phyloP scores from a whole-genome alignment of 495 filamentous ascomycete genomes.

The Xylaria telfairii region DNA sequence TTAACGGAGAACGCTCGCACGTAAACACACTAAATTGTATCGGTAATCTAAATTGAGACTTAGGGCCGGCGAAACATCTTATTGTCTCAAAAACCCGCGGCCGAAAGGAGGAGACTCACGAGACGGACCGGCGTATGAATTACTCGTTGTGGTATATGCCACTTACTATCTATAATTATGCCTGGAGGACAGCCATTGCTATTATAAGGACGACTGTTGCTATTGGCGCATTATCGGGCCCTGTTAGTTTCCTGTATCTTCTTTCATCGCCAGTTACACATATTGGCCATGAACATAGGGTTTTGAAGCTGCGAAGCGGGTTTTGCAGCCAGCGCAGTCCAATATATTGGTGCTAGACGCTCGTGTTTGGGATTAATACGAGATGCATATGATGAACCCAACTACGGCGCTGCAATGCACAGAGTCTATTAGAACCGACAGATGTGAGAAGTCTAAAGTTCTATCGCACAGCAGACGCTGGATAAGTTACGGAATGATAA shows the following conservation, averaged over 20 bases:
- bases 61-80: no score
- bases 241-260: background rate
- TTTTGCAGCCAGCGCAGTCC: background rate
- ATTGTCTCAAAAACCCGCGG: no score
- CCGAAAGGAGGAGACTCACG: no score
- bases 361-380: background rate
- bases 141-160: no score
- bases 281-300: background rate
- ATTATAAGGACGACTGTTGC: background rate
- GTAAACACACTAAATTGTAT: no score
- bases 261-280: background rate
- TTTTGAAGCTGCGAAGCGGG: background rate
- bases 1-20: no score
- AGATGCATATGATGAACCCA: background rate
- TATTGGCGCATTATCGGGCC: constrained; percentile 3
- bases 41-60: no score
- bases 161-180: no score
- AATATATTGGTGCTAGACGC: background rate
- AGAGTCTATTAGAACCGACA: background rate
- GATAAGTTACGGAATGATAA: background rate
- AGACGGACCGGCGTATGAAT: no score
- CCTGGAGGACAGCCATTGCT: background rate
- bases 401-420: background rate
- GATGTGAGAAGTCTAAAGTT: background rate
- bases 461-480: constrained; percentile 1